A percentile compares a stretch with the other conserved stretches of the same genome.
Conservation (phyloP, 768 basidiomycete species). For the Symmetrospora coprosmae region DNA sequence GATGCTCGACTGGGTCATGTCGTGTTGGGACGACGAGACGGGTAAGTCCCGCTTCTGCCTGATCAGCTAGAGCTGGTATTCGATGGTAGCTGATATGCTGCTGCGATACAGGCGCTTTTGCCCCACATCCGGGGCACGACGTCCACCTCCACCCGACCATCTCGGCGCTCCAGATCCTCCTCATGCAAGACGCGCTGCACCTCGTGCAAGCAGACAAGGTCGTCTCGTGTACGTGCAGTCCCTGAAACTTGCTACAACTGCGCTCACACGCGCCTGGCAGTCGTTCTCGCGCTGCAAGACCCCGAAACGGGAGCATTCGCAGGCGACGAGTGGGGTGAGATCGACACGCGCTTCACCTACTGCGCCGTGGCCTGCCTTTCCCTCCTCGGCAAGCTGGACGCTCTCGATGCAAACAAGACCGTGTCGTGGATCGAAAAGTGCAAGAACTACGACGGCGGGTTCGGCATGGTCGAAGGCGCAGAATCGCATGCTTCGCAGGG, state of each 20-base stretch:
- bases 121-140: slow-evolving; percentile 84
- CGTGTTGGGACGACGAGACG: slow-evolving; percentile 85
- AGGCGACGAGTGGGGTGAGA: slow-evolving; percentile 82
- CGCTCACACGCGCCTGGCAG: slow-evolving; percentile 40
- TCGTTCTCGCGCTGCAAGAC: slow-evolving; percentile 61
- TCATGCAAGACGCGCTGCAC: slow-evolving; percentile 68
- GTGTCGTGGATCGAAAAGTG: slow-evolving; percentile 61
- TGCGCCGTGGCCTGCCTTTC: slow-evolving; percentile 72
- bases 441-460: slow-evolving; percentile 90
- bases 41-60: slow-evolving; percentile 42
- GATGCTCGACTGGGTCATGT: slow-evolving; percentile 76
- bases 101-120: slow-evolving; percentile 66
- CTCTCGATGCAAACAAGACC: slow-evolving; percentile 52
- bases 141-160: slow-evolving; percentile 73
- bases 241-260: neutral
- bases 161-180: slow-evolving; percentile 80
- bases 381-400: slow-evolving; percentile 58
- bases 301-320: slow-evolving; percentile 75
- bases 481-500: slow-evolving; percentile 91
- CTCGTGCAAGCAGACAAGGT: slow-evolving; percentile 56
- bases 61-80: neutral
- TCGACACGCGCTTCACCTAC: slow-evolving; percentile 79
- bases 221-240: slow-evolving; percentile 49
- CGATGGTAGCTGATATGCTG: neutral
- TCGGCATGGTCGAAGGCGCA: slow-evolving; percentile 65